Evolutionary conservation across 768 basidiomycete genomes (phyloP), one percentile per base, ranked within the genome.

Genomic region (Leccinum obscurum): DNA sequence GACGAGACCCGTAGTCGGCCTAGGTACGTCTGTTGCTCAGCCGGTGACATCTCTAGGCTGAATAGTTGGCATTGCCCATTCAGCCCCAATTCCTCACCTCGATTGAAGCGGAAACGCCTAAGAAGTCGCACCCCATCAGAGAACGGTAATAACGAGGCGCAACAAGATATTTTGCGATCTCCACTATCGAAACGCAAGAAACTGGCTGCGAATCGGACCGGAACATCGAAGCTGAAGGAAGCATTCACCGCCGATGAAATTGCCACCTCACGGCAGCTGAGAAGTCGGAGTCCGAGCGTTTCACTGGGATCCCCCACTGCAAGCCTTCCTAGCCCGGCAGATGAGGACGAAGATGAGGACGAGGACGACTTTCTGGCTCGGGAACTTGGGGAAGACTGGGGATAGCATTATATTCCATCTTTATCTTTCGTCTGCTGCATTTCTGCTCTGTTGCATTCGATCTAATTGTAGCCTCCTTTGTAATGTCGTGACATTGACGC

Each of bases 361-460:
- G 89, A 89, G 1, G 89, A 90, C 46, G 90, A 92, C 70, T 91
- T 91, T 70, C 77, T 92, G n/a, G 85, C 89, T n/a, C 80, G 86
- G 41, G 91, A 89, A 68, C 77, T 92, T 64, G 88, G 85, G 69
- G 88, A 88, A 70, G 89, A 91, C 61, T 84, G 81, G 84, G 87
- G 89, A 83, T 92, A 86, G 74, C 39, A 11, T 52, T 54, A 4
- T 17, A 4, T 26, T 30, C 54, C 14, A 22, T 59, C 37, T 55
- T 49, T 22, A 37, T 35, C 54, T 53, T 56, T 24, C n/a, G 52
- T 34, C 30, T 22, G 13, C 22, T 54, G 8, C 41, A 30, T 50
- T 60, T 52, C 57, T 53, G 59, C 44, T 59, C 52, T 52, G 35
- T 32, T 53, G 58, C 64, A 66, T 64, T 66, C 64, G 52, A 65